phyloP scores from a whole-genome alignment of 2,329 filamentous ascomycete genomes.

The Hypoxylon sp. region DNA sequence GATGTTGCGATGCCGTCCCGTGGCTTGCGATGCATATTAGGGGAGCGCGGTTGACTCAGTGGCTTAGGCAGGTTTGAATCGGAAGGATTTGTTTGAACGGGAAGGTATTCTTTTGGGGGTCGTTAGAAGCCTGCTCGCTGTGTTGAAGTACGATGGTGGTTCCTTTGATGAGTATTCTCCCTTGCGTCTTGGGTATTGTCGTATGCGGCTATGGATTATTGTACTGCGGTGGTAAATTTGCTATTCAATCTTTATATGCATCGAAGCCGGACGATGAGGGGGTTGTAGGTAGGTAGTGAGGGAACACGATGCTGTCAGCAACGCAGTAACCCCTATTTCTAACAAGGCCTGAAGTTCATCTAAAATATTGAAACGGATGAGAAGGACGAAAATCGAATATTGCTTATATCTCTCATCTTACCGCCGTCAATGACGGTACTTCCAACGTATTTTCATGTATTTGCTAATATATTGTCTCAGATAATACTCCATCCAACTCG shows the following conservation, averaged over 20 bases:
- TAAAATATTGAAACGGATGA: neutral
- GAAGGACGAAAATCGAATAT: neutral
- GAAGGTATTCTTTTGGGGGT: neutral
- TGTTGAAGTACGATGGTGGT: neutral
- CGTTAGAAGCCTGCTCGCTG: neutral
- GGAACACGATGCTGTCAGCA: neutral
- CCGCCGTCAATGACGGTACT: neutral
- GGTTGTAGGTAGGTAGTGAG: neutral
- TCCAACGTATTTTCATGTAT: neutral
- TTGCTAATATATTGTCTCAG: neutral
- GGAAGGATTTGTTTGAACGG: too few species aligned
- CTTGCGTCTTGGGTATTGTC: neutral
- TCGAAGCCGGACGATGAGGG: neutral
- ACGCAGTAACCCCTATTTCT: neutral
- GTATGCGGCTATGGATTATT: neutral
- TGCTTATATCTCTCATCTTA: neutral
- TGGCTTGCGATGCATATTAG: too few species aligned
- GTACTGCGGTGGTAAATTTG: neutral
- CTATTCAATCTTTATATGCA: too few species aligned
- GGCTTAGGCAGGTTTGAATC: too few species aligned
- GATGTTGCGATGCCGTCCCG: neutral
- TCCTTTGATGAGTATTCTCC: neutral
- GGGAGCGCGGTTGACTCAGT: too few species aligned
- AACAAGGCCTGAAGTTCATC: neutral
- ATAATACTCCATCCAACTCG: neutral